Percentiles rank a stretch among this genome's conserved stretches.
Evolutionary conservation across 805 yeast genomes (phyloP).

Genomic region (Lipomyces yamanashiensis): DNA sequence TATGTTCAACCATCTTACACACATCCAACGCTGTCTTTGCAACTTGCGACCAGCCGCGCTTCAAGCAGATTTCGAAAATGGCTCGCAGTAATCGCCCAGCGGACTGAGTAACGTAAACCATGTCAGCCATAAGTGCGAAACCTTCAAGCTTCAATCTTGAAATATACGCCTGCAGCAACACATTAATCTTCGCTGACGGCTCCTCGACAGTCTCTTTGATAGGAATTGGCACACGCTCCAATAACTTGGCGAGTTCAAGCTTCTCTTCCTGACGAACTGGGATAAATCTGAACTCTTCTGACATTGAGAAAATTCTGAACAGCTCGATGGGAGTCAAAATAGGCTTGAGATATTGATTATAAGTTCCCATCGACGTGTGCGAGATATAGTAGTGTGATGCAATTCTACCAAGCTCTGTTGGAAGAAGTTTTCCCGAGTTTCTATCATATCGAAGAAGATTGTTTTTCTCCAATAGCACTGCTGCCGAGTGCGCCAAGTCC

Average conservation of each 20-base stretch:
- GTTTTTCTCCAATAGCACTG: conserved; percentile 59
- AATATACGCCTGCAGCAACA: conserved; percentile 84
- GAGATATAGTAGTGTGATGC: conserved; percentile 86
- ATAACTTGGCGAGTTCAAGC: conserved; percentile 67
- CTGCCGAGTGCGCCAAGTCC: conserved; percentile 78
- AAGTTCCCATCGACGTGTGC: conserved; percentile 71
- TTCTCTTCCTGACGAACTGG: conserved; percentile 88
- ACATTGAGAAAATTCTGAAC: conserved; percentile 72
- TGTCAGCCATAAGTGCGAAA: conserved; percentile 88
- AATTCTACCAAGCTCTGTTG: conserved; percentile 78
- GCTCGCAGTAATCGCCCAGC: conserved; percentile 90
- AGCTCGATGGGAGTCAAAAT: conserved; percentile 73
- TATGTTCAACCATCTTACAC: conserved; percentile 76
- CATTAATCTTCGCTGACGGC: conserved; percentile 75
- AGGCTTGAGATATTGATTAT: conserved; percentile 65
- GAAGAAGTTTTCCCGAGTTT: conserved; percentile 52
- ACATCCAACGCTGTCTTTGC: conserved; percentile 63
- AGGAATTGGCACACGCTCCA: conserved; percentile 84
- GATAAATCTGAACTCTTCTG: conserved; percentile 83
- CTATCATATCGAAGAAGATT: conserved; percentile 66
- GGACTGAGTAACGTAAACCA: conserved; percentile 89
- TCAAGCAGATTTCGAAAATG: conserved; percentile 72
- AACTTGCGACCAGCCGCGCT: conserved; percentile 71
- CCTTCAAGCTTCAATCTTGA: conserved; percentile 79
- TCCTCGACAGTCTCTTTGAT: conserved; percentile 72